Evolutionary conservation across 352 stramenopile genomes (phyloP).

Genomic region (Pythium rhizo-oryzae): DNA sequence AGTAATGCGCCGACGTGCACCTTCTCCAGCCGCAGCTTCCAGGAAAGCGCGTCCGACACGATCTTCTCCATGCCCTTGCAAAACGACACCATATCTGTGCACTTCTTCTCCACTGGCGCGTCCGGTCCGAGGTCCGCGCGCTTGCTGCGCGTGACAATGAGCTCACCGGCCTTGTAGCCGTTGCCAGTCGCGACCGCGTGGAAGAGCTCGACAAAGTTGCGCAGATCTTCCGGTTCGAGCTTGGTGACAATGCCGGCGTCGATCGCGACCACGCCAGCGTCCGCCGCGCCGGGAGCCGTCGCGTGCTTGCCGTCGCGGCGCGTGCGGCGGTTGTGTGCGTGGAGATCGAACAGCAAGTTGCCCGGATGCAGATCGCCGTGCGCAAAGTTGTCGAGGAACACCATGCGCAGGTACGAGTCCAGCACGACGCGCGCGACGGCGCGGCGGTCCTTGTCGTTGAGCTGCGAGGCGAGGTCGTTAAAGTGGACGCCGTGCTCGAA

Average conservation of each 20-base stretch:
- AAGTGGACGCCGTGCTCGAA: slow-evolving; percentile 86
- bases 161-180: slow-evolving; percentile 74
- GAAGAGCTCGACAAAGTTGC: slow-evolving; percentile 89
- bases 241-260: slow-evolving; percentile 87
- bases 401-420: slow-evolving; percentile 92
- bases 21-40: slow-evolving; percentile 66
- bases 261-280: slow-evolving; percentile 65
- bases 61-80: slow-evolving; percentile 74
- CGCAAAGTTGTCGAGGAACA: slow-evolving; percentile 96
- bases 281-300: slow-evolving; percentile 7
- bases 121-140: slow-evolving; percentile 37
- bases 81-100: slow-evolving; percentile 77
- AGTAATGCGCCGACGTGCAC: slow-evolving; percentile 78
- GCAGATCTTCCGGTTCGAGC: slow-evolving; percentile 71
- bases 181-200: slow-evolving; percentile 77
- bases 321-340: slow-evolving; percentile 11
- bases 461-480: slow-evolving; percentile 54
- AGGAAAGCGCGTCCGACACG: slow-evolving; percentile 64
- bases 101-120: slow-evolving; percentile 47
- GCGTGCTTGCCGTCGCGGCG: slow-evolving; percentile 5
- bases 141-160: slow-evolving; percentile 76
- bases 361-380: slow-evolving; percentile 93
- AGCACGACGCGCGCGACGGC: slow-evolving; percentile 79
- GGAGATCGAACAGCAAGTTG: slow-evolving; percentile 85
- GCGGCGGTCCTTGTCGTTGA: slow-evolving; percentile 56